Evolutionary conservation across 805 yeast species (phyloP), one percentile per base, ranked within the genome.

Genomic region (Cyberlindnera nakhonratchasimensis): DNA sequence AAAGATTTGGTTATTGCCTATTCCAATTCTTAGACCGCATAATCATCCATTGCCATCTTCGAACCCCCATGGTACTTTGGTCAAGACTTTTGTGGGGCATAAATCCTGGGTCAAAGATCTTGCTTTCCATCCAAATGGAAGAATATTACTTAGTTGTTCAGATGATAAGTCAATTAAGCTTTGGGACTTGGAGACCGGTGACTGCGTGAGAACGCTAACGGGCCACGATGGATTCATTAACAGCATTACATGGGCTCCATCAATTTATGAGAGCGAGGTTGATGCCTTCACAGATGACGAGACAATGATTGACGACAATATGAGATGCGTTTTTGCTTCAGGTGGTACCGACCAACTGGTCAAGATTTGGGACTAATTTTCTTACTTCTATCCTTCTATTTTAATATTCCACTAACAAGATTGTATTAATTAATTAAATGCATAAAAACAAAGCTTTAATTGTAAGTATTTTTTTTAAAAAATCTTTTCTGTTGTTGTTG

Each of bases 261-360:
- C 78, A 1, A 59, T 70, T 3, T 52, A 46, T 46, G 52, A 49
- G 47, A 34, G 48, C 28, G 54, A 57, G 39, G 63, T 59, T 6
- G 61, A 62, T 26, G 55, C 47, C 4, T 47, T 33, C 18, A 48
- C 49, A 5, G 58, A 58, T 21, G 55, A 63, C 20, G 55, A 65
- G 36, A 55, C 56, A 30, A 37, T 54, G 25, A 51, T 73, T 9
- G 70, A 72, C 48, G 59, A 65, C 23, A 69, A 70, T 42, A 77
- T 83, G 68, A 68, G 89, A 54, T 79, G 86, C 51, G 67, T 79
- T 31, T 82, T 93, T 59, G 96, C 82, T 32, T 84, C 95, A 22
- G 96, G 97, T 53, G 97, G 98, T 31, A 87, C 96, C 46, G 99
- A 93, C 64, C 88, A 90, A 57, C 71, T 83, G 52, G 93, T 89